phyloP scores from a whole-genome alignment of 495 filamentous ascomycete species.

The Daldinia loculata region DNA sequence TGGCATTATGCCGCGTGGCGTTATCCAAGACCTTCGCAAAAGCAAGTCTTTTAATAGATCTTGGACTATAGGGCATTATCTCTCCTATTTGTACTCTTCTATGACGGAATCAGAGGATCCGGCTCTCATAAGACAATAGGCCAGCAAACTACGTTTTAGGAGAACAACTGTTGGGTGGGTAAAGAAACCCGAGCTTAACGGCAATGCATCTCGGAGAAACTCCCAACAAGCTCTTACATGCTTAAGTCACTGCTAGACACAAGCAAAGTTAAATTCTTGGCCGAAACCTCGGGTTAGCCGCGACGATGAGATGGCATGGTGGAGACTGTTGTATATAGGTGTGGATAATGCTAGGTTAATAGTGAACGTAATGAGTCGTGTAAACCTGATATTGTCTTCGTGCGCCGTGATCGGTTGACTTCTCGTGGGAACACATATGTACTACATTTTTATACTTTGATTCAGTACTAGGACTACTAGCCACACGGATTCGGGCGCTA shows the following conservation, averaged over 20 bases:
- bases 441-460: no score
- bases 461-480: neutral
- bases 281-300: neutral
- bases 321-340: neutral
- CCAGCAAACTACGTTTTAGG: neutral
- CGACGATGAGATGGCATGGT: neutral
- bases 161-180: neutral
- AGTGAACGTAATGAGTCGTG: neutral
- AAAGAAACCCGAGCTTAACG: neutral
- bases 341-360: neutral
- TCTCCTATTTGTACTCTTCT: neutral
- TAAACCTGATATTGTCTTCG: neutral
- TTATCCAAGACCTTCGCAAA: neutral
- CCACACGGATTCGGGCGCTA: neutral
- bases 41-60: neutral
- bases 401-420: neutral
- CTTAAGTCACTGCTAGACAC: neutral
- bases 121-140: neutral
- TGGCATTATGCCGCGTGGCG: neutral
- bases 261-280: neutral
- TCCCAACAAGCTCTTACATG: neutral
- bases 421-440: neutral
- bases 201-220: neutral
- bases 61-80: neutral
- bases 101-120: neutral